A percentile compares a stretch with the other conserved stretches of the same genome.
phyloP scores from a whole-genome alignment of 495 filamentous ascomycete genomes.

The Hyaloscypha variabilis region DNA sequence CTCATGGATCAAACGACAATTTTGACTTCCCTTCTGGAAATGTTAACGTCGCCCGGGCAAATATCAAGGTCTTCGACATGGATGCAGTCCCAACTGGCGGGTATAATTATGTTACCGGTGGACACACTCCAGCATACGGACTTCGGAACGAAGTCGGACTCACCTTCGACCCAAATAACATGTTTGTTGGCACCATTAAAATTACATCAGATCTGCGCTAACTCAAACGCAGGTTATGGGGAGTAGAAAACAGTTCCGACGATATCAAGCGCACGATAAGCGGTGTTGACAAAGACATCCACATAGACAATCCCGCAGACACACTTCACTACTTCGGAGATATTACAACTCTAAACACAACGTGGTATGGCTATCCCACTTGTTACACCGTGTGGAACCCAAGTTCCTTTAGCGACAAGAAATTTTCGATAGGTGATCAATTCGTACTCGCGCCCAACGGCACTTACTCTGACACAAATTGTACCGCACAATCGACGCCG shows the following conservation, averaged over 20 bases:
- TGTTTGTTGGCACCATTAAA: neutral
- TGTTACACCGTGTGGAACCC: neutral
- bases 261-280: neutral
- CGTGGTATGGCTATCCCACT: neutral
- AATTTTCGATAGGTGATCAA: neutral
- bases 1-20: neutral
- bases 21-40: neutral
- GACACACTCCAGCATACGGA: neutral
- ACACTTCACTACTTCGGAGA: neutral
- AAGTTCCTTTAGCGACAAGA: neutral
- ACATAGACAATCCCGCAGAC: conserved; percentile 2
- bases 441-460: neutral
- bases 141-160: conserved; percentile 4
- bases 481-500: neutral
- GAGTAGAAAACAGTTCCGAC: conserved; percentile 7
- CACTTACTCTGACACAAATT: neutral
- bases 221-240: neutral
- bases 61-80: conserved; percentile 6
- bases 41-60: neutral
- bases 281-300: neutral
- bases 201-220: neutral
- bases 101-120: neutral
- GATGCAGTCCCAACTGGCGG: neutral
- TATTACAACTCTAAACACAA: neutral
- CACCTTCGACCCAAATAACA: neutral